Percentiles rank a stretch among this genome's conserved stretches.
Evolutionary conservation across 352 stramenopile species (phyloP).

Genomic region (Phytophthora europaea): DNA sequence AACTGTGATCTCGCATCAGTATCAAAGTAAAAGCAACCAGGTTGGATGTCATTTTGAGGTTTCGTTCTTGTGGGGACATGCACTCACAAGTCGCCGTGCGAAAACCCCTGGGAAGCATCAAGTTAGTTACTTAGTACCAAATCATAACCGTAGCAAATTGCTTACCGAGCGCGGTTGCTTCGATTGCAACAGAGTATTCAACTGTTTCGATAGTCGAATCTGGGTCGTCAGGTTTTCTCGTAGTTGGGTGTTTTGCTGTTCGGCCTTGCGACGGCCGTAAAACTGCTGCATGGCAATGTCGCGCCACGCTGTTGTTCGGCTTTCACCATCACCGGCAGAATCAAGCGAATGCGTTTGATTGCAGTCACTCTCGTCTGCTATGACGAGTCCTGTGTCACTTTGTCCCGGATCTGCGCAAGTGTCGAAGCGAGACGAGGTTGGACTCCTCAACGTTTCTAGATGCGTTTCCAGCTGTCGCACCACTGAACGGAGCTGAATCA

Average conservation of each 20-base stretch:
- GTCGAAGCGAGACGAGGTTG: constrained; percentile 6
- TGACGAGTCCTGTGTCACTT: not conserved
- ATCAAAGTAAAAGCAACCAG: too few relatives aligned
- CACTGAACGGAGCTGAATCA: constrained; percentile 20
- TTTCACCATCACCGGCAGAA: not conserved
- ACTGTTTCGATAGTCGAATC: constrained; percentile 5
- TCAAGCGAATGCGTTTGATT: not conserved
- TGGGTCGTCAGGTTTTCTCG: constrained; percentile 10
- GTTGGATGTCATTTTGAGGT: not conserved
- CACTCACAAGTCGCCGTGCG: not conserved
- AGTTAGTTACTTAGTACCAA: not conserved
- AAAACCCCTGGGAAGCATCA: not conserved
- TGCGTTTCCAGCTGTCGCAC: constrained; percentile 13
- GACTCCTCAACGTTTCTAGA: constrained; percentile 12
- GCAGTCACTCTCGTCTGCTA: not conserved
- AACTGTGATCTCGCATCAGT: too few relatives aligned
- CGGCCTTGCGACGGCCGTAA: constrained; percentile 5
- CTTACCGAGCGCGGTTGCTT: not conserved
- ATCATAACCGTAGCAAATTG: not conserved
- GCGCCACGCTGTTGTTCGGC: not conserved
- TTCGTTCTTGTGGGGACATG: not conserved
- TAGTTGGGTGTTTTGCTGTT: constrained; percentile 10
- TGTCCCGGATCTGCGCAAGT: not conserved
- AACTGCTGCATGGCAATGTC: constrained; percentile 10
- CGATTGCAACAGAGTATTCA: constrained; percentile 7